Percentiles rank a stretch among this genome's conserved stretches.
Conservation (phyloP, 2,329 filamentous ascomycete genomes). For the Aspergillus latus region DNA sequence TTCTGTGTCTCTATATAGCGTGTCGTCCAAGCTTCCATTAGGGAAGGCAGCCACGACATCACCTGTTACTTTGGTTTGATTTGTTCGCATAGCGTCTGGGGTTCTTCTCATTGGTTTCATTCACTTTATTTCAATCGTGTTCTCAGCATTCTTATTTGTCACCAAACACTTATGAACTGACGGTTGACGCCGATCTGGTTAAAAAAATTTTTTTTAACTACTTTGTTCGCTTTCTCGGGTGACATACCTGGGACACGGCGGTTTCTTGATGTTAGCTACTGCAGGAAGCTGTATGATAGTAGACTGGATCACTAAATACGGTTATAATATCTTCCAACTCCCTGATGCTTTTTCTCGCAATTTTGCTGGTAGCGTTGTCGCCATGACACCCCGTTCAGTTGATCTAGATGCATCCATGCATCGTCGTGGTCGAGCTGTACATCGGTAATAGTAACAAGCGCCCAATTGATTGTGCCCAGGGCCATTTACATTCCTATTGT, state of each 20-base stretch:
- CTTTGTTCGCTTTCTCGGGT: not conserved
- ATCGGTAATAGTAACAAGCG: conserved; percentile 43
- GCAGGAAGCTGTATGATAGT: conserved; percentile 8
- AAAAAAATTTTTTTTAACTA: not conserved
- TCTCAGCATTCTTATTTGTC: conserved; percentile 18
- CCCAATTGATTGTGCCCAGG: conserved; percentile 39
- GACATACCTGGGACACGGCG: not conserved
- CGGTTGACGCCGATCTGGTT: conserved; percentile 9
- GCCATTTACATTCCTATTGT: conserved; percentile 39
- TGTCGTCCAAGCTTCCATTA: conserved; percentile 14
- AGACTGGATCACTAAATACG: conserved; percentile 7
- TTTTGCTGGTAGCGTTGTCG: not conserved
- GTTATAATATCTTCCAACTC: not conserved
- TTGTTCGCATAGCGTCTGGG: conserved; percentile 42
- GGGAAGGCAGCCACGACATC: conserved; percentile 18
- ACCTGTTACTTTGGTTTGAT: conserved; percentile 27
- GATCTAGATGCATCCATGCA: conserved; percentile 13
- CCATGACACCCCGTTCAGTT: too few relatives aligned
- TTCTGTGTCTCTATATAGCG: conserved; percentile 24
- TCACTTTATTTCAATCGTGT: conserved; percentile 12
- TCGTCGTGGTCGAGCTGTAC: conserved; percentile 45
- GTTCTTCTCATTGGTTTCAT: conserved; percentile 27
- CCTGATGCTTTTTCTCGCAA: not conserved
- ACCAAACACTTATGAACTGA: conserved; percentile 7
- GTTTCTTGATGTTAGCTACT: not conserved